Evolutionary conservation across 106 monocot species (phyloP).

Genomic region (Dendrobium chrysotoxum): DNA sequence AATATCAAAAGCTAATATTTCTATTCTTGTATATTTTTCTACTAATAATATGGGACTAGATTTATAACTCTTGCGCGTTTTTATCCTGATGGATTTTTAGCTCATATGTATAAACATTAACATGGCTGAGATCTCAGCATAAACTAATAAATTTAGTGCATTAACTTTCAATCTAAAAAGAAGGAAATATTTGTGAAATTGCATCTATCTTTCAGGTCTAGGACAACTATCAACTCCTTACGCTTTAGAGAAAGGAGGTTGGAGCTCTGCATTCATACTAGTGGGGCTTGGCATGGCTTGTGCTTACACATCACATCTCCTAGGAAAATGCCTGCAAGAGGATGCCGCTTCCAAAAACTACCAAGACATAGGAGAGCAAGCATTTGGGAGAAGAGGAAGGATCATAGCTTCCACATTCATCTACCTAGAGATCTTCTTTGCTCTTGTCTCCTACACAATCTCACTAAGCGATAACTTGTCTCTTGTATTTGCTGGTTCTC

Average conservation of each 20-base stretch:
- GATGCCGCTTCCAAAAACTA: constrained; percentile 44
- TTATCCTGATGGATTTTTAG: too few relatives aligned
- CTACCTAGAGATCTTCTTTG: constrained; percentile 73
- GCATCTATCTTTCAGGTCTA: constrained; percentile 30
- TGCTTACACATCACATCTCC: constrained; percentile 67
- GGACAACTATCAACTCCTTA: constrained; percentile 82
- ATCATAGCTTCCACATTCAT: constrained; percentile 59
- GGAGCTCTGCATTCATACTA: constrained; percentile 56
- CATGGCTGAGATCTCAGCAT: too few relatives aligned
- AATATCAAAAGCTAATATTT: background rate
- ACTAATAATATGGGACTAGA: background rate
- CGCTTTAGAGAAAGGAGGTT: constrained; percentile 75
- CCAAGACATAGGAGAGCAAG: constrained; percentile 58
- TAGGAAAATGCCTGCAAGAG: constrained; percentile 64
- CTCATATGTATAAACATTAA: too few relatives aligned
- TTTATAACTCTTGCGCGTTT: background rate
- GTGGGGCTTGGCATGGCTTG: constrained; percentile 54
- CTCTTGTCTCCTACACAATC: constrained; percentile 76
- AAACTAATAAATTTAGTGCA: background rate
- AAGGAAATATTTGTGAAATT: background rate
- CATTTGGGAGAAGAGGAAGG: constrained; percentile 55
- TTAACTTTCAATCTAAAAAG: too few relatives aligned
- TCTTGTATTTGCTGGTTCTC: constrained; percentile 29
- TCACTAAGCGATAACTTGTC: constrained; percentile 71
- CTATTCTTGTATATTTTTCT: background rate